A percentile compares a stretch with the other conserved stretches of the same genome.
Conservation (phyloP, 2,329 filamentous ascomycete genomes). For the Diaporthe sp. region DNA sequence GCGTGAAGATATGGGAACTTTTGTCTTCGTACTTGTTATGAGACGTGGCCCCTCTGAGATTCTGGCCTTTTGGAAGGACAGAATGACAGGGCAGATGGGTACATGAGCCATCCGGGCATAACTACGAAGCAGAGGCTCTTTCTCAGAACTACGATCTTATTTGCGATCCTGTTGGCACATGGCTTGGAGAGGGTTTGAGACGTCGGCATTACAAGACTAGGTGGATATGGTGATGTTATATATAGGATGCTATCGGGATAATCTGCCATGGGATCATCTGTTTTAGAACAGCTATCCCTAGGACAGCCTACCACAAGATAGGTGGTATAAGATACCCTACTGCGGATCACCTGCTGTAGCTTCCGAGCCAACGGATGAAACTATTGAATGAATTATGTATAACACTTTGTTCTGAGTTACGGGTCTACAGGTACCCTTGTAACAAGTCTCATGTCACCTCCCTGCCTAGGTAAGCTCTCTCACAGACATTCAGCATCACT, state of each 20-base stretch:
- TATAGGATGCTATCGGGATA: background rate
- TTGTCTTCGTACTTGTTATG: background rate
- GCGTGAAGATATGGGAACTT: background rate
- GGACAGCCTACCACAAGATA: no score
- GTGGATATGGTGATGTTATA: background rate
- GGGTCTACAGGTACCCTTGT: no score
- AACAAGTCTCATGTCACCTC: no score
- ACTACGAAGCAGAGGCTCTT: background rate
- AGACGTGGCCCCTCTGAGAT: background rate
- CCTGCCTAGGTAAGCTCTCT: no score
- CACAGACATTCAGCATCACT: no score
- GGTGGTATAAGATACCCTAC: no score
- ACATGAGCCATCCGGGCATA: background rate
- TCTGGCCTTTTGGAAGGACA: no score
- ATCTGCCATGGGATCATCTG: background rate
- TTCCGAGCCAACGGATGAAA: no score
- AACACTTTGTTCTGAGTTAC: no score
- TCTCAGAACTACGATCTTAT: background rate
- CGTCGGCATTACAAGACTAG: background rate
- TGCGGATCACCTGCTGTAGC: background rate
- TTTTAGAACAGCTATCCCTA: no score
- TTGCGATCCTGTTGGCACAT: background rate
- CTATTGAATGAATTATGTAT: no score
- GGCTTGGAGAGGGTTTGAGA: background rate
- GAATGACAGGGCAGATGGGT: background rate